Evolutionary conservation across 495 filamentous ascomycete species (phyloP).

Genomic region (Jackrogersella multiformis): DNA sequence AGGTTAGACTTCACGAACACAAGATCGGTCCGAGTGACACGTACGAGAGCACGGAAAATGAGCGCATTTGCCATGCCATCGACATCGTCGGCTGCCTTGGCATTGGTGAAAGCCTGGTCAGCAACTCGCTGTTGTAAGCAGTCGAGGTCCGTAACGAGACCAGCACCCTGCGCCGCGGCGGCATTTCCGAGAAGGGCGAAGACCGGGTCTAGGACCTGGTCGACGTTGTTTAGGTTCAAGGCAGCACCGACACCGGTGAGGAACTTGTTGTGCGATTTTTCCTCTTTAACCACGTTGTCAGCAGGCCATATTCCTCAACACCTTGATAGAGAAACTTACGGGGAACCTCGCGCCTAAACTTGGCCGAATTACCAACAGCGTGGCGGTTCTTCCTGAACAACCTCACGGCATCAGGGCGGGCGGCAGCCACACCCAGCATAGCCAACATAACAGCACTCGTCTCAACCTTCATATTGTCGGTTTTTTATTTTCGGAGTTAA

Average conservation of each 20-base stretch:
- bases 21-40: background rate
- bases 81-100: constrained; percentile 67
- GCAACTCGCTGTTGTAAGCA: constrained; percentile 73
- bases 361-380: constrained; percentile 27
- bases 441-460: constrained; percentile 49
- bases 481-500: constrained; percentile 46
- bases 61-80: constrained; percentile 66
- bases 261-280: constrained; percentile 70
- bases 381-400: constrained; percentile 44
- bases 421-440: constrained; percentile 50
- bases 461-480: constrained; percentile 59
- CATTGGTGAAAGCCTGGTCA: constrained; percentile 76
- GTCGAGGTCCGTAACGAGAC: constrained; percentile 65
- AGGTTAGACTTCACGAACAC: constrained; percentile 5
- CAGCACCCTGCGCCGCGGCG: constrained; percentile 66
- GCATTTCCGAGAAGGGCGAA: constrained; percentile 71
- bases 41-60: constrained; percentile 64
- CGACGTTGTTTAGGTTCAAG: constrained; percentile 68
- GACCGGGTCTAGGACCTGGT: constrained; percentile 65
- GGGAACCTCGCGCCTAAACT: constrained; percentile 62
- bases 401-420: constrained; percentile 49
- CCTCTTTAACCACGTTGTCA: constrained; percentile 47
- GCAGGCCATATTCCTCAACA: background rate
- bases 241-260: constrained; percentile 55
- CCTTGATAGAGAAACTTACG: constrained; percentile 34